phyloP scores from a whole-genome alignment of 106 monocot genomes.

The Amphibolis antarctica region DNA sequence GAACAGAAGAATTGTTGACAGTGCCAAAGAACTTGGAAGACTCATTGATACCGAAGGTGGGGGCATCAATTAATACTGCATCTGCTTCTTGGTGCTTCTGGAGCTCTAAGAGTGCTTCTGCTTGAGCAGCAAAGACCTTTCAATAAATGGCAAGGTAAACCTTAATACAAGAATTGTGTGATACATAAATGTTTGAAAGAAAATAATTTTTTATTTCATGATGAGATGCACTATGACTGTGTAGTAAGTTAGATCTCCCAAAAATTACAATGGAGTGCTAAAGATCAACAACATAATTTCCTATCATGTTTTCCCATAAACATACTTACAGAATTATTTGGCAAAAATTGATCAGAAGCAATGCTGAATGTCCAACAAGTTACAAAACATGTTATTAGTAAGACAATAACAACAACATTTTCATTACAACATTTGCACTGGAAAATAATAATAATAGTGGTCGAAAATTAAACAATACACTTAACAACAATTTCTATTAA shows the following conservation, averaged over 20 bases:
- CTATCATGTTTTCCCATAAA: not conserved
- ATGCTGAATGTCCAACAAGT: too few species aligned
- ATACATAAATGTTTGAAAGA: not conserved
- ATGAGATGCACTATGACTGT: too few species aligned
- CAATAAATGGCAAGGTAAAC: not conserved
- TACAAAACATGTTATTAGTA: too few species aligned
- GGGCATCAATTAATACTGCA: slow-evolving; percentile 22
- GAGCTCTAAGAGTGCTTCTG: slow-evolving; percentile 67
- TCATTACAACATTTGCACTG: too few species aligned
- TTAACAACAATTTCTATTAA: too few species aligned
- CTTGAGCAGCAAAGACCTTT: slow-evolving; percentile 64
- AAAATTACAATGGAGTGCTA: too few species aligned
- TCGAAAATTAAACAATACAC: not conserved
- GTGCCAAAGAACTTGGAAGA: slow-evolving; percentile 49
- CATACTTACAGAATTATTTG: not conserved
- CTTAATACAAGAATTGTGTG: not conserved
- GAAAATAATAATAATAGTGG: too few species aligned
- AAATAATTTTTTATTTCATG: too few species aligned
- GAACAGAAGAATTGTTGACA: slow-evolving; percentile 27
- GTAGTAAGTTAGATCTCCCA: too few species aligned
- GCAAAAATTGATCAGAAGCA: too few species aligned
- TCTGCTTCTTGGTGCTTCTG: slow-evolving; percentile 56
- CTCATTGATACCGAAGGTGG: slow-evolving; percentile 41
- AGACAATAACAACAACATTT: too few species aligned
- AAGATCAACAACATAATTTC: too few species aligned